Evolutionary conservation across 192 early-diverging fungal genomes (phyloP).

Genomic region (Funneliformis geosporum): DNA sequence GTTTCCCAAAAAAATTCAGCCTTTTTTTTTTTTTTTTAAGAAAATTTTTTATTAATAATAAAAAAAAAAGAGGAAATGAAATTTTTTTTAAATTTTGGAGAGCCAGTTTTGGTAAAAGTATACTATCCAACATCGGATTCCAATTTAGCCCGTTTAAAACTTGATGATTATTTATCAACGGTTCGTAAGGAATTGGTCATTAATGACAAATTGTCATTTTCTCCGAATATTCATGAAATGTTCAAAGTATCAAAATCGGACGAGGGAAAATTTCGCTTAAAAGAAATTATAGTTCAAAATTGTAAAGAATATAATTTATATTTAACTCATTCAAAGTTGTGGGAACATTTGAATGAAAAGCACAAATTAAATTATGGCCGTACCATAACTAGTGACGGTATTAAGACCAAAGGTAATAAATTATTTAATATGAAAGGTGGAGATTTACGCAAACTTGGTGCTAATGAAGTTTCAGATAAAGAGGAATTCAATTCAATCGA

Average conservation of each 20-base stretch:
- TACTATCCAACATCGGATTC: no score
- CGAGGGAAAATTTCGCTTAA: background rate
- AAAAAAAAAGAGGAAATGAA: no score
- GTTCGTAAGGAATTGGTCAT: no score
- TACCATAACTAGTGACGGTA: background rate
- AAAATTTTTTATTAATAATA: no score
- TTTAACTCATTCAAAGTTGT: background rate
- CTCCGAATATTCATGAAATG: no score
- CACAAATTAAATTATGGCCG: background rate
- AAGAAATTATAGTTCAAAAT: background rate
- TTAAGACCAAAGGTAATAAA: background rate
- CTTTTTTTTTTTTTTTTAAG: no score
- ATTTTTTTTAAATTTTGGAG: no score
- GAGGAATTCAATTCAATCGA: background rate
- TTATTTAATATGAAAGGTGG: background rate
- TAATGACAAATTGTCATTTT: no score
- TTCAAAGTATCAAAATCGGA: background rate
- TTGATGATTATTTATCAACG: no score
- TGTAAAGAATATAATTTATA: background rate
- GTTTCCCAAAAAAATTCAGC: no score
- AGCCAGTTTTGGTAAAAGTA: no score
- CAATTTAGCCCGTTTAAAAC: no score
- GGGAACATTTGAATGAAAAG: background rate
- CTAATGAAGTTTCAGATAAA: background rate
- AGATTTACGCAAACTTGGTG: background rate